A percentile compares a stretch with the other conserved stretches of the same genome.
Evolutionary conservation across 1,139 yeast species (phyloP).

Genomic region (Entelexis paramagnoliae): DNA sequence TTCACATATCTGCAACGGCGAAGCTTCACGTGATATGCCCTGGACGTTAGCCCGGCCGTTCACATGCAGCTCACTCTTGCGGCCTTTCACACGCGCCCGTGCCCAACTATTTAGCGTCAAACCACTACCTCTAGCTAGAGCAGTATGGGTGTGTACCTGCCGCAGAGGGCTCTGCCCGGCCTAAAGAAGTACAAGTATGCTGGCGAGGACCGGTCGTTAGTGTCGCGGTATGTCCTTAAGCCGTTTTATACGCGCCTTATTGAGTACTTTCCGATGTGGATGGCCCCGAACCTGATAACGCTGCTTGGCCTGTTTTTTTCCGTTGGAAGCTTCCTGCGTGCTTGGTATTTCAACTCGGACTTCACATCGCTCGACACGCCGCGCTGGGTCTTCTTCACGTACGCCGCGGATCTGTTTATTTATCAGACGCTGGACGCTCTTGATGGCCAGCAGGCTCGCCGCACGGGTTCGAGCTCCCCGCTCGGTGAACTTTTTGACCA

Average conservation of each 20-base stretch:
- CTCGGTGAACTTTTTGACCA: slow-evolving; percentile 91
- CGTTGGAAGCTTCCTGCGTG: slow-evolving; percentile 50
- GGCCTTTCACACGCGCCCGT: background rate
- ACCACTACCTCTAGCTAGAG: background rate
- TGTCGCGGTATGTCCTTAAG: slow-evolving; percentile 64
- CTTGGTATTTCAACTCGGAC: slow-evolving; percentile 64
- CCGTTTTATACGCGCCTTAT: slow-evolving; percentile 66
- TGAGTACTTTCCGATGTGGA: slow-evolving; percentile 59
- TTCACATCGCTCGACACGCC: slow-evolving; percentile 47
- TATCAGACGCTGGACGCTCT: slow-evolving; percentile 96
- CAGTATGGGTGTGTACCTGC: slow-evolving; percentile 64
- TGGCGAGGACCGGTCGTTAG: slow-evolving; percentile 71
- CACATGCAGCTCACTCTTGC: background rate
- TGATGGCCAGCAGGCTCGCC: slow-evolving; percentile 86
- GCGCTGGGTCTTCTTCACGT: slow-evolving; percentile 70
- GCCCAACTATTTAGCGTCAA: background rate
- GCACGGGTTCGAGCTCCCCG: slow-evolving; percentile 92
- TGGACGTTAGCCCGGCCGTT: background rate
- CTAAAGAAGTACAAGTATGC: slow-evolving; percentile 59
- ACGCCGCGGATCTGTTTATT: slow-evolving; percentile 75
- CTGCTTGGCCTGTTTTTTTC: slow-evolving; percentile 66
- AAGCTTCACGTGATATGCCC: background rate
- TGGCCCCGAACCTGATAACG: slow-evolving; percentile 66
- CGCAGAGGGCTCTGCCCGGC: slow-evolving; percentile 48
- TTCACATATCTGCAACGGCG: too few species aligned